Evolutionary conservation across 257 asterid species (phyloP).

Genomic region (Ocimum tenuiflorum): DNA sequence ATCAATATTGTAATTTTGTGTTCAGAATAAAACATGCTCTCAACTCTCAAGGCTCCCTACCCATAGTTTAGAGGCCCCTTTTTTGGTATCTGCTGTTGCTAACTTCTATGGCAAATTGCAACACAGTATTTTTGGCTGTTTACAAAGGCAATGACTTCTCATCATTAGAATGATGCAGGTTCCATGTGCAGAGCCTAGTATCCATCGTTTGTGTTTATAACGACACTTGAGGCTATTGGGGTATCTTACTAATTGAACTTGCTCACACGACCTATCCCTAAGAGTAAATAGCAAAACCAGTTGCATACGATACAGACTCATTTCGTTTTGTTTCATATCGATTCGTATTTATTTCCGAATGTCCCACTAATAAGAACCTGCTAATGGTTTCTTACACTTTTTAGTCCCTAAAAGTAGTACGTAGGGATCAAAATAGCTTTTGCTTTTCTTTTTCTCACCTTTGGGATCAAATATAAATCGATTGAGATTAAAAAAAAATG

Average conservation of each 20-base stretch:
- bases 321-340: too few species aligned
- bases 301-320: too few species aligned
- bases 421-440: too few species aligned
- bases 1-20: conserved; percentile 25
- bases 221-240: not conserved
- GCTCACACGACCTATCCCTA: not conserved
- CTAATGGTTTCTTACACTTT: too few species aligned
- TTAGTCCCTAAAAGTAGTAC: too few species aligned
- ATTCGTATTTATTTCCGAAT: too few species aligned
- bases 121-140: conserved; percentile 11
- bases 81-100: conserved; percentile 28
- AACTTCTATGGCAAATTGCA: conserved; percentile 37
- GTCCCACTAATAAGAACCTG: too few species aligned
- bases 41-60: conserved; percentile 20
- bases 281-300: too few species aligned
- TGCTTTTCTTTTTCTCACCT: too few species aligned
- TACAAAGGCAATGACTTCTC: not conserved
- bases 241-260: not conserved
- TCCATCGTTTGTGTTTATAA: not conserved
- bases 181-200: not conserved
- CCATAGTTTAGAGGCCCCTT: too few species aligned
- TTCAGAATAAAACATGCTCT: conserved; percentile 7
- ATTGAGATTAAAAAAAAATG: too few species aligned
- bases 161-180: not conserved
- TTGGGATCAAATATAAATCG: too few species aligned